Percentiles rank a stretch among this genome's conserved stretches.
phyloP scores from a whole-genome alignment of 345 rosid genomes.

The Clausena lansium region DNA sequence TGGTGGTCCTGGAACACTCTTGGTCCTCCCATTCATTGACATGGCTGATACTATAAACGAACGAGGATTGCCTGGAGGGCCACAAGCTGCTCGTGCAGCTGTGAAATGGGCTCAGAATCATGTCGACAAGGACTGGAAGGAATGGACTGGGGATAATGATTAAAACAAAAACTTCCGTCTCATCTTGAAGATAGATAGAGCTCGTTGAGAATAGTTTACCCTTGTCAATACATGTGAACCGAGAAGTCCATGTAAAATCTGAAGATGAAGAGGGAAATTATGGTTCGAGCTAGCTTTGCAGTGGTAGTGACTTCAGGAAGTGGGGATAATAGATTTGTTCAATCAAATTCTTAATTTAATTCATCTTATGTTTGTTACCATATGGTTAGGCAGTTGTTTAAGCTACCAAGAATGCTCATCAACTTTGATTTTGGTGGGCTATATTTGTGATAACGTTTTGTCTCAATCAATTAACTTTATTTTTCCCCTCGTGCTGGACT shows the following conservation, averaged over 20 bases:
- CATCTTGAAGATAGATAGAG: background rate
- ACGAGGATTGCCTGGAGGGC: slow-evolving; percentile 76
- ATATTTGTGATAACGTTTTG: background rate
- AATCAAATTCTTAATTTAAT: background rate
- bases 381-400: background rate
- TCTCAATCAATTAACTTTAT: background rate
- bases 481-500: background rate
- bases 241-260: background rate
- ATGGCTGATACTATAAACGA: slow-evolving; percentile 88
- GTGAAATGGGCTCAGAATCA: slow-evolving; percentile 86
- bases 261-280: background rate
- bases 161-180: background rate
- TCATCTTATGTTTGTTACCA: background rate
- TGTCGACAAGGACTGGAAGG: slow-evolving; percentile 91
- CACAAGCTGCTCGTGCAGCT: slow-evolving; percentile 89
- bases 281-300: background rate
- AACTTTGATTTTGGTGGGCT: background rate
- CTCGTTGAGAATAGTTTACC: background rate
- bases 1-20: slow-evolving; percentile 93
- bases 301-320: background rate
- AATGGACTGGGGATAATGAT: slow-evolving; percentile 62
- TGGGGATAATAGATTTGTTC: background rate
- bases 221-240: background rate
- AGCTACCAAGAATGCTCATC: background rate
- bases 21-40: slow-evolving; percentile 86